Percentiles rank a stretch among this genome's conserved stretches.
Evolutionary conservation across 164 flowering plant genomes (phyloP).

Genomic region (Vitis riparia): DNA sequence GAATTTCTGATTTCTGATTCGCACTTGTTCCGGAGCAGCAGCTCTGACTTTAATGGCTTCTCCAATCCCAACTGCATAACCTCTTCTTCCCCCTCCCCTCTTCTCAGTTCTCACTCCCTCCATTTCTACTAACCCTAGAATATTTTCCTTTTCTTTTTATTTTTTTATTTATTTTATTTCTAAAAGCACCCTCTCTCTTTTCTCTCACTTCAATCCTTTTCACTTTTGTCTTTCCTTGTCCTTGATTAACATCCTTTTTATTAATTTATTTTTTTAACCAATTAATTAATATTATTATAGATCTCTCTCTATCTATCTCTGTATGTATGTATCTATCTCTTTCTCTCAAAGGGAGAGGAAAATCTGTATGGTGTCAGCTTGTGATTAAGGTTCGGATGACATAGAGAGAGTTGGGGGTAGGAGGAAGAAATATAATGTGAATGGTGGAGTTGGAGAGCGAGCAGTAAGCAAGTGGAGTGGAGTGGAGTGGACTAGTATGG

Average conservation of each 20-base stretch:
- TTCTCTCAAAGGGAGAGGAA: neutral
- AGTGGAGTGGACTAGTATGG: constrained; percentile 14
- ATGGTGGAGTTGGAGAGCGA: neutral
- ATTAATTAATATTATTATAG: neutral
- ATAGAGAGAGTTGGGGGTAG: no score
- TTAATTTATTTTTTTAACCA: neutral
- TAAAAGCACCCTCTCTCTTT: neutral
- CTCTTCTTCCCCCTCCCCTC: neutral
- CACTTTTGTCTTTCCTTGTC: constrained; percentile 25
- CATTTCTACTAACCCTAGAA: constrained; percentile 1
- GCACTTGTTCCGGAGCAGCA: no score
- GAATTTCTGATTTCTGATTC: no score
- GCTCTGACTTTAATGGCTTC: no score
- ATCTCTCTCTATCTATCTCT: constrained; percentile 3
- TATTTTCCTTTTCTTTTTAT: neutral
- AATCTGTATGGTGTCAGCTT: constrained; percentile 18
- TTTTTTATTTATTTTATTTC: neutral
- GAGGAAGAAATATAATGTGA: no score
- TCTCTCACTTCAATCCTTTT: constrained; percentile 13
- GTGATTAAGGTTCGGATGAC: neutral
- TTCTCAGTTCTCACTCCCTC: neutral
- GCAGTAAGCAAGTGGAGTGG: neutral
- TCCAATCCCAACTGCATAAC: no score
- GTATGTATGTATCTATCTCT: no score
- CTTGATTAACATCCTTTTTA: constrained; percentile 5